Percentiles rank a stretch among this genome's conserved stretches.
Conservation (phyloP, 116 monocot genomes). For the Zostera marina region DNA sequence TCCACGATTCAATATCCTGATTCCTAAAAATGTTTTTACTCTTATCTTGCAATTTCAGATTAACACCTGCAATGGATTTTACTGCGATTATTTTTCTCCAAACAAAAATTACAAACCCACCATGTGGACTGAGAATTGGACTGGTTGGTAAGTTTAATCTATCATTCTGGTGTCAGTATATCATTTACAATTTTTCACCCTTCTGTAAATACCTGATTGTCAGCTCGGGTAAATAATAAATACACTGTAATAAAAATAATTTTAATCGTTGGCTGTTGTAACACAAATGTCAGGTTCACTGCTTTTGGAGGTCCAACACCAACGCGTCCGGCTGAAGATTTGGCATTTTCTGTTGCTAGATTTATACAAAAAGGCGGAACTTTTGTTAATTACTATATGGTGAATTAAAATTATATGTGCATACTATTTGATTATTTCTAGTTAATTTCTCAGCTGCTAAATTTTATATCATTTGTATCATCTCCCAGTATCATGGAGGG, state of each 20-base stretch:
- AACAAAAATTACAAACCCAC: conserved; percentile 27
- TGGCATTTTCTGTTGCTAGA: conserved; percentile 42
- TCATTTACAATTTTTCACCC: background rate
- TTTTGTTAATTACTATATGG: conserved; percentile 51
- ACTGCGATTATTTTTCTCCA: conserved; percentile 30
- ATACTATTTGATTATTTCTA: conserved; percentile 63
- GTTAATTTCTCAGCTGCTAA: conserved; percentile 44
- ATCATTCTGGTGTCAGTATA: background rate
- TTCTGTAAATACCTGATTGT: background rate
- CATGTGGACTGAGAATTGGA: conserved; percentile 59
- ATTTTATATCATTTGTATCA: background rate
- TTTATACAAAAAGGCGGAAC: conserved; percentile 38
- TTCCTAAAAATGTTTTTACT: background rate
- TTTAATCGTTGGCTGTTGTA: background rate
- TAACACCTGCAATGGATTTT: conserved; percentile 45
- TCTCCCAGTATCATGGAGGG: conserved; percentile 39
- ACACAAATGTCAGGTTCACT: conserved; percentile 17
- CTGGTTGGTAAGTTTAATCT: conserved; percentile 26
- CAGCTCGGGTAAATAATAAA: too few species aligned
- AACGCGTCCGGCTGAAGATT: conserved; percentile 31
- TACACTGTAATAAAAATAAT: too few species aligned
- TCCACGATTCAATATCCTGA: too few species aligned
- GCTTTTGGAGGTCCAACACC: conserved; percentile 29
- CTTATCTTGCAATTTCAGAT: conserved; percentile 14
- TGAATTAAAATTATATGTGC: conserved; percentile 37